These are phyloP conservation scores for Linum tenue DNA, from an alignment of 345 rosid genomes.

Conservation along the genomic window DNA sequence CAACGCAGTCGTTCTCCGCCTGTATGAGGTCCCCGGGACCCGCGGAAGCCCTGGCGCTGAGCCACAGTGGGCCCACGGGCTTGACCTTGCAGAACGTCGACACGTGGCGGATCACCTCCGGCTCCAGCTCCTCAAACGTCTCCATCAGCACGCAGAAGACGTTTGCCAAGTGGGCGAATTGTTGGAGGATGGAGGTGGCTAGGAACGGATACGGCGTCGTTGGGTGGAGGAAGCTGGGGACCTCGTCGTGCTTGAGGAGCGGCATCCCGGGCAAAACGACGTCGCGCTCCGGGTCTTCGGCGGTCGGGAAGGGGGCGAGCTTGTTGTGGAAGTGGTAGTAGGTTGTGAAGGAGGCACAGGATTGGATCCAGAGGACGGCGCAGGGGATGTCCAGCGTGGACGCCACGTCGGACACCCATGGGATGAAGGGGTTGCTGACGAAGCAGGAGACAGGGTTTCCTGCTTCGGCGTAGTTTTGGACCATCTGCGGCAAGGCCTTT, in stretches of 20 bases:
- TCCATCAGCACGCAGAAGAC: slow-evolving; percentile 68
- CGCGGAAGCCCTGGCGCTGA: slow-evolving; percentile 22
- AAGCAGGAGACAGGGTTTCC: slow-evolving; percentile 68
- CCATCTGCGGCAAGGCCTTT: slow-evolving; percentile 36
- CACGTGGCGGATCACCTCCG: slow-evolving; percentile 51
- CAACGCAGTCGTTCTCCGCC: slow-evolving; percentile 46
- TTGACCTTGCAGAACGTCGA: slow-evolving; percentile 40
- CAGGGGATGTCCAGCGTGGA: slow-evolving; percentile 59
- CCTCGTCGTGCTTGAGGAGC: slow-evolving; percentile 57
- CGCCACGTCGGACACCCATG: slow-evolving; percentile 82
- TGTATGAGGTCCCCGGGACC: slow-evolving; percentile 39
- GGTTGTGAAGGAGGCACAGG: slow-evolving; percentile 61
- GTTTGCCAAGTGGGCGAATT: slow-evolving; percentile 50
- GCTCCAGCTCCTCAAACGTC: slow-evolving; percentile 63
- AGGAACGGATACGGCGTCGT: slow-evolving; percentile 35
- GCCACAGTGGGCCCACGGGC: slow-evolving; percentile 52
- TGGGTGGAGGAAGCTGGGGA: slow-evolving; percentile 71
- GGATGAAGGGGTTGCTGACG: slow-evolving; percentile 72
- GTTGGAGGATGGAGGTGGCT: slow-evolving; percentile 42
- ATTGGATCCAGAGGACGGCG: slow-evolving; percentile 89
- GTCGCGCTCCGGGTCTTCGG: slow-evolving; percentile 40
- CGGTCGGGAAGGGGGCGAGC: slow-evolving; percentile 45
- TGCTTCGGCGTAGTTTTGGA: slow-evolving; percentile 34
- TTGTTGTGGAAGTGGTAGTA: slow-evolving; percentile 56
- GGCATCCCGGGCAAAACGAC: slow-evolving; percentile 71